These are phyloP conservation scores for Diaporthe sp. DNA, from an alignment of 2,329 filamentous ascomycete genomes.

Conservation along the genomic window DNA sequence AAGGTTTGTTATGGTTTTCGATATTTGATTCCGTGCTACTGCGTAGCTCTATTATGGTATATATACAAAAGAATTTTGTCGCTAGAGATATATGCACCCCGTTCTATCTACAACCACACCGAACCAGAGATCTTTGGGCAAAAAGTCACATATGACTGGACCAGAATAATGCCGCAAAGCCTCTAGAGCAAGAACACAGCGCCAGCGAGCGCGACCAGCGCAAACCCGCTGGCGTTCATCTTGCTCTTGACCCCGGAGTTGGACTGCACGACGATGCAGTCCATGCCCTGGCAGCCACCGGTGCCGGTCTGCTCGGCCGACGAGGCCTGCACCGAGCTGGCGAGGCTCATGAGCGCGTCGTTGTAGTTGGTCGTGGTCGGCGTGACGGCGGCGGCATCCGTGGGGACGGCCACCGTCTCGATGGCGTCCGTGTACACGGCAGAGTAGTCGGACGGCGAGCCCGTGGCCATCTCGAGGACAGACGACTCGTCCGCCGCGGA, in stretches of 20 bases:
- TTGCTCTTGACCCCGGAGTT: constrained; percentile 27
- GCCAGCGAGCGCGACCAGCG: constrained; percentile 36
- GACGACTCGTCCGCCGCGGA: background rate
- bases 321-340: constrained; percentile 20
- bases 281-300: constrained; percentile 24
- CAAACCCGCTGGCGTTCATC: constrained; percentile 26
- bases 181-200: constrained; percentile 30
- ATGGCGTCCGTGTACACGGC: constrained; percentile 15
- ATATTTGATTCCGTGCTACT: background rate
- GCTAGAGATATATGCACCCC: background rate
- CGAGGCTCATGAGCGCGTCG: constrained; percentile 22
- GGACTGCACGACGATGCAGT: constrained; percentile 38
- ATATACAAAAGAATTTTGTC: constrained; percentile 31
- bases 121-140: background rate
- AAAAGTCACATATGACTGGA: background rate
- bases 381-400: constrained; percentile 5
- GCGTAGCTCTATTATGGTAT: constrained; percentile 12
- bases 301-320: background rate
- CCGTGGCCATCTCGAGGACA: constrained; percentile 34
- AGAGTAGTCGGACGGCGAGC: constrained; percentile 3
- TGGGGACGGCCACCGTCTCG: constrained; percentile 9
- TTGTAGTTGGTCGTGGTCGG: constrained; percentile 18
- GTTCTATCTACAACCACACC: background rate
- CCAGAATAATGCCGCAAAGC: background rate
- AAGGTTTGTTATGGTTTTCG: background rate